These are phyloP conservation scores for Trichophaea hybrida DNA, from an alignment of 2,329 filamentous ascomycete species.

Conservation along the genomic window DNA sequence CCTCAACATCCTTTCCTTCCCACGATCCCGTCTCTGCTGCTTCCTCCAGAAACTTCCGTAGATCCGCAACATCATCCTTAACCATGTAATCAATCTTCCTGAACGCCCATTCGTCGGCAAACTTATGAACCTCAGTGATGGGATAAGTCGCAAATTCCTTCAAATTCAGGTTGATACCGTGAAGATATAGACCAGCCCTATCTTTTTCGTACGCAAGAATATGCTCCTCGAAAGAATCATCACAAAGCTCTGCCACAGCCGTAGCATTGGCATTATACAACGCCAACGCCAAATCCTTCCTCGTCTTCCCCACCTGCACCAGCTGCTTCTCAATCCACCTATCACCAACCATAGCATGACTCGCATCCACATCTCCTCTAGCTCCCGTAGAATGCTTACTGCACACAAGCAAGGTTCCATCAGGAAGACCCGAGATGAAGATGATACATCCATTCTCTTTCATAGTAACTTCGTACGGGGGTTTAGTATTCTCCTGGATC, in stretches of 20 bases:
- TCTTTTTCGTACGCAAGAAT: constrained; percentile 77
- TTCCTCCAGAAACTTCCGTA: constrained; percentile 67
- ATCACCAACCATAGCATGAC: constrained; percentile 76
- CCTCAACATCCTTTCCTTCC: constrained; percentile 83
- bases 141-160: constrained; percentile 82
- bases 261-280: constrained; percentile 75
- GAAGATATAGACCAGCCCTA: constrained; percentile 78
- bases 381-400: constrained; percentile 93
- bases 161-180: constrained; percentile 92
- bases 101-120: constrained; percentile 88
- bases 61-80: constrained; percentile 57
- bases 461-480: constrained; percentile 86
- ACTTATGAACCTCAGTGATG: constrained; percentile 66
- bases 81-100: constrained; percentile 69
- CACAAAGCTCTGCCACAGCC: constrained; percentile 87
- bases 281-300: constrained; percentile 60
- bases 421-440: constrained; percentile 82
- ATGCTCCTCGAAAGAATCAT: constrained; percentile 93
- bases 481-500: constrained; percentile 59
- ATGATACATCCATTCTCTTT: constrained; percentile 99
- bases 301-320: constrained; percentile 58
- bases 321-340: constrained; percentile 69
- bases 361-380: constrained; percentile 54
- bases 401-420: constrained; percentile 83
- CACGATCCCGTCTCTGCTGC: constrained; percentile 81